Evolutionary conservation across 495 filamentous ascomycete species (phyloP).

Genomic region (Lasiosphaeriaceae sp.): DNA sequence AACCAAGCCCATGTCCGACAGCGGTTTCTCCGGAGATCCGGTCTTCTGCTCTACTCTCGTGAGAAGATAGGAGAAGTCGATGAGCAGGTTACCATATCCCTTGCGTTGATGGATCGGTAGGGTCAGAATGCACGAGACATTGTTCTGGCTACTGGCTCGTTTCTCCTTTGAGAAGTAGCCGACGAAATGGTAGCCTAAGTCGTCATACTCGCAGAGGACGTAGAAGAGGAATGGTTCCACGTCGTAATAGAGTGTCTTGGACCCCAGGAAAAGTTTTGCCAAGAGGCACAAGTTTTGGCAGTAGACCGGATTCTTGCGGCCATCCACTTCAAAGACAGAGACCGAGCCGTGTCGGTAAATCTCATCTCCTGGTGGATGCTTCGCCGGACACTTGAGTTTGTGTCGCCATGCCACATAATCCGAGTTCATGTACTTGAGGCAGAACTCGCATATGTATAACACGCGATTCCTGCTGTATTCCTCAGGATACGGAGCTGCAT

Average conservation of each 20-base stretch:
- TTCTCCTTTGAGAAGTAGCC: slow-evolving; percentile 99
- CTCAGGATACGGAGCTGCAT: slow-evolving; percentile 97
- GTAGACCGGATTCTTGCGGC: slow-evolving; percentile 93
- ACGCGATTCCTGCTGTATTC: slow-evolving; percentile 95
- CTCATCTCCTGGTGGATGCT: slow-evolving; percentile 94
- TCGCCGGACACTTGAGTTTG: slow-evolving; percentile 94
- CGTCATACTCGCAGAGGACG: slow-evolving; percentile 94
- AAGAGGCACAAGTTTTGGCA: slow-evolving; percentile 96
- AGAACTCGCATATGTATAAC: slow-evolving; percentile 98
- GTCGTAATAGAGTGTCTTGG: slow-evolving; percentile 97
- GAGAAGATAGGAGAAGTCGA: slow-evolving; percentile 96
- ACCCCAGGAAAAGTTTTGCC: slow-evolving; percentile 93
- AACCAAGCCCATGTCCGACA: slow-evolving; percentile 95
- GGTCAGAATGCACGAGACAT: slow-evolving; percentile 95
- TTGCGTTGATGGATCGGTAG: slow-evolving; percentile 95
- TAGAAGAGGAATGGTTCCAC: slow-evolving; percentile 98
- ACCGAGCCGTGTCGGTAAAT: slow-evolving; percentile 94
- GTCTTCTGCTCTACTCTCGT: slow-evolving; percentile 91
- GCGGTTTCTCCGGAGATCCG: slow-evolving; percentile 93
- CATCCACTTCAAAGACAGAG: slow-evolving; percentile 96
- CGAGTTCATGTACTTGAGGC: slow-evolving; percentile 98
- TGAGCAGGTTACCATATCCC: slow-evolving; percentile 92
- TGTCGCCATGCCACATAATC: slow-evolving; percentile 97
- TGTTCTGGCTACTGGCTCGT: slow-evolving; percentile 88
- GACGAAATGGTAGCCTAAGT: slow-evolving; percentile 92